phyloP scores from a whole-genome alignment of 441 rosid species.

The Populus hybrid region DNA sequence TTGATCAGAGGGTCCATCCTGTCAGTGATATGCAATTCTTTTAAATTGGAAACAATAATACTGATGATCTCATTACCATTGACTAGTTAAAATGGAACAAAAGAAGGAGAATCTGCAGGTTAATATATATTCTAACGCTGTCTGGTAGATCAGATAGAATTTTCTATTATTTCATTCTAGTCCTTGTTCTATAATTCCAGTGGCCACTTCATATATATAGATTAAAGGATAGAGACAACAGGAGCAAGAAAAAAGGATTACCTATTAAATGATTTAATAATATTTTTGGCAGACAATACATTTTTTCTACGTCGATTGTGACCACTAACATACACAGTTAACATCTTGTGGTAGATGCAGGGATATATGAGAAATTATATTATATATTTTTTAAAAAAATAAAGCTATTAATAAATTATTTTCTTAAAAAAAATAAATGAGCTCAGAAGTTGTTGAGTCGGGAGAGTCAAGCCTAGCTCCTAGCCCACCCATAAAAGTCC shows the following conservation, averaged over 20 bases:
- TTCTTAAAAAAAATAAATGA: no score
- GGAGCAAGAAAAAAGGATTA: background rate
- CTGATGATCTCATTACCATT: background rate
- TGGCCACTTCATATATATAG: background rate
- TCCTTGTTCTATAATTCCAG: background rate
- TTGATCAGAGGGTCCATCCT: background rate
- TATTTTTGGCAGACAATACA: no score
- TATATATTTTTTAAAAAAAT: no score
- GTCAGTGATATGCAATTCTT: background rate
- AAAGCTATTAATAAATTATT: no score
- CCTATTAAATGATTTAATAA: background rate
- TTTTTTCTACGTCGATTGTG: background rate
- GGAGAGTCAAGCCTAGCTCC: no score
- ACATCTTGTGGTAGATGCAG: background rate
- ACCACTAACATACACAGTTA: background rate
- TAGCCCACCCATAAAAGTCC: no score
- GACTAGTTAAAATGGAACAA: background rate
- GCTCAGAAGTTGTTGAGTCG: no score
- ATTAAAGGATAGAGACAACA: background rate
- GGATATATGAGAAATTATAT: no score
- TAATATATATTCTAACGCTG: background rate
- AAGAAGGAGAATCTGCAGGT: background rate
- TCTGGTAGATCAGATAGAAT: background rate
- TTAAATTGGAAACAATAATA: background rate
- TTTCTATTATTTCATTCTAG: background rate